phyloP scores from a whole-genome alignment of 768 basidiomycete genomes.

The Mycena leptocephala region DNA sequence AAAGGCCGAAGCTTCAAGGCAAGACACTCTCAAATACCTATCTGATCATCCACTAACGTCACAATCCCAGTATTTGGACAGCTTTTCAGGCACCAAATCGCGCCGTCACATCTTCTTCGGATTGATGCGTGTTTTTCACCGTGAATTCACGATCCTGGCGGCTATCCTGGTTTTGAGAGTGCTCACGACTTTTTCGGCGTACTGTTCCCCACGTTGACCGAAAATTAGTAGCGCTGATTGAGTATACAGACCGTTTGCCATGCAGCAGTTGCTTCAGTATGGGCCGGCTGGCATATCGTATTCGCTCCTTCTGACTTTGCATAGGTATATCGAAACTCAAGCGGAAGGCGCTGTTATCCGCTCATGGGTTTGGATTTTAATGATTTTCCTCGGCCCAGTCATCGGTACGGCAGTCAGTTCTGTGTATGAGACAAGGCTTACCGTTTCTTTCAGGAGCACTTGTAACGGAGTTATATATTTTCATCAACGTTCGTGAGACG shows the following conservation, averaged over 20 bases:
- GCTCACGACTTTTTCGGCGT: constrained; percentile 13
- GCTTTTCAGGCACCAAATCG: constrained; percentile 5
- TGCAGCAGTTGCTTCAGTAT: constrained; percentile 59
- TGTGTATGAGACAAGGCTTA: background rate
- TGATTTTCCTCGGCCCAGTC: constrained; percentile 66
- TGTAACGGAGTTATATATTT: constrained; percentile 69
- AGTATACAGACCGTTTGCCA: constrained; percentile 55
- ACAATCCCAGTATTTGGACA: constrained; percentile 7
- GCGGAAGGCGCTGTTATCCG: constrained; percentile 60
- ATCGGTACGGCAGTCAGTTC: constrained; percentile 34
- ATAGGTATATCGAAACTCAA: constrained; percentile 71
- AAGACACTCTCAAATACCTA: too few relatives aligned
- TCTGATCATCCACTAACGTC: too few relatives aligned
- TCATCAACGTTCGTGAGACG: constrained; percentile 45
- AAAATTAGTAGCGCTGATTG: too few relatives aligned
- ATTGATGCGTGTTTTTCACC: constrained; percentile 58
- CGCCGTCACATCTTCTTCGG: constrained; percentile 53
- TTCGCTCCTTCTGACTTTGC: too few relatives aligned
- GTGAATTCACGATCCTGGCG: constrained; percentile 39
- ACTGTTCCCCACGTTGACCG: background rate
- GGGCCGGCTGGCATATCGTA: too few relatives aligned
- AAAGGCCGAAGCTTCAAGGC: too few relatives aligned
- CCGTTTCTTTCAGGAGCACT: constrained; percentile 45
- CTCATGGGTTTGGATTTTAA: constrained; percentile 81
- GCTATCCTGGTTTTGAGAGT: constrained; percentile 9